These are phyloP conservation scores for Didymella exigua DNA, from an alignment of 2,329 filamentous ascomycete species.

Conservation along the genomic window DNA sequence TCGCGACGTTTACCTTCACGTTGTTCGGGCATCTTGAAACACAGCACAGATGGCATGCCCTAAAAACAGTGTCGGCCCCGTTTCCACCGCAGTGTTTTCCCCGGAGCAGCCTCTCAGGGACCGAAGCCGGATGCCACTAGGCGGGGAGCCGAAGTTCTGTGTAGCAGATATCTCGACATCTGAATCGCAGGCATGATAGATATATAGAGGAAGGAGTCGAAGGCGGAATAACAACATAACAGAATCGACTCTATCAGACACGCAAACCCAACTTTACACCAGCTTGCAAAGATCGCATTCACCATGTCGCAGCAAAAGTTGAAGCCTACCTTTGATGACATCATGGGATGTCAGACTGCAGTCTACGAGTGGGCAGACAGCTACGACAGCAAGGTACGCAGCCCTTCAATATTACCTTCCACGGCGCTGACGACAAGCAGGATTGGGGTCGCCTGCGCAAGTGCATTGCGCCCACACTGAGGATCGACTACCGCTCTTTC, in stretches of 20 bases:
- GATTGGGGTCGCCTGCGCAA: slow-evolving; percentile 66
- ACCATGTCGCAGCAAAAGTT: slow-evolving; percentile 40
- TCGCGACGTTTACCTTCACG: slow-evolving; percentile 9
- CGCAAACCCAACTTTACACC: neutral
- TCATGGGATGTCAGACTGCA: slow-evolving; percentile 56
- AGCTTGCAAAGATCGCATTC: neutral
- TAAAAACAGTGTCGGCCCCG: slow-evolving; percentile 35
- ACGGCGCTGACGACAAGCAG: slow-evolving; percentile 22
- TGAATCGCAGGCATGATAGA: slow-evolving; percentile 16
- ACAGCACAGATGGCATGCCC: slow-evolving; percentile 25
- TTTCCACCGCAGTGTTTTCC: slow-evolving; percentile 25
- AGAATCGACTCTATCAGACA: neutral
- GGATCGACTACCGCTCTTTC: slow-evolving; percentile 71
- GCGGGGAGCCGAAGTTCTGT: slow-evolving; percentile 43
- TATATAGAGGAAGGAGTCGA: slow-evolving; percentile 29
- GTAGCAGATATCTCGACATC: slow-evolving; percentile 23
- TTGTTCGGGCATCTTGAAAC: slow-evolving; percentile 20
- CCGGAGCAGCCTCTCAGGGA: slow-evolving; percentile 22
- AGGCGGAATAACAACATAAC: neutral
- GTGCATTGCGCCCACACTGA: slow-evolving; percentile 67
- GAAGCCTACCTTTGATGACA: slow-evolving; percentile 50
- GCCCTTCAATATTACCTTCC: neutral
- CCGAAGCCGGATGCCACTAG: slow-evolving; percentile 31
- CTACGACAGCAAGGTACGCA: slow-evolving; percentile 64
- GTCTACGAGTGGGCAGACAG: slow-evolving; percentile 69